Evolutionary conservation across 805 yeast species (phyloP), one percentile per base, ranked within the genome.

Genomic region (Kodamaea kaohsiungensis): DNA sequence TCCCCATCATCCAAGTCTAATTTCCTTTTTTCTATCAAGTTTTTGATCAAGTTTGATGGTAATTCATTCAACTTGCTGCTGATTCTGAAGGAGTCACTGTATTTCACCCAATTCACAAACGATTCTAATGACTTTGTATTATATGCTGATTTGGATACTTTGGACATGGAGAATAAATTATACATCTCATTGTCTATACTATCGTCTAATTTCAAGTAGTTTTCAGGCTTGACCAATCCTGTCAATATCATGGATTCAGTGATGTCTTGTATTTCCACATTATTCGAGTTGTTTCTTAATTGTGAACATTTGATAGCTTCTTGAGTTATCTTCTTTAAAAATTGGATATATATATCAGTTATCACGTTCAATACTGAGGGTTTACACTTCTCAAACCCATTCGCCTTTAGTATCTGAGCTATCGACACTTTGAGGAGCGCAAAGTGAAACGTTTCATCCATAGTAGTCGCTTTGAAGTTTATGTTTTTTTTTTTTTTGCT

Each of bases 351-450:
- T 1, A 93, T 64, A 63, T 91, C 97, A 0, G 96, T 86, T n/a
- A 91, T 60, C 1, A 85, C 79, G 63, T 91, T 92, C 8, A 93
- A 75, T 1, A 88, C 81, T 7, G 83, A 76, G 7, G 93, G 89
- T 50, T 85, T 78, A 58, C 92, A 85, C 61, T 85, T 80, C 57
- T 90, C 97, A 63, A 91, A 90, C 0, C 99, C 99, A 30, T 85
- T 82, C 0, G 95, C 84, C 57, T 90, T 84, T 51, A 93, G 77
- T 3, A 87, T 73, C 70, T 87, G 86, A 0, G 81, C 77, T 33
- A 75, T 66, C 7, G 78, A 72, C 48, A 76, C 62, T 50, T 78
- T 64, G 25, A 75, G 62, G 46, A 75, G 55, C 42, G 74, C 67
- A 57, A 72, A 76, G 54, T 73, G 70, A 56, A 75, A 73, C 16